Evolutionary conservation across 805 yeast species (phyloP).

Genomic region (Candida sphagnicola): DNA sequence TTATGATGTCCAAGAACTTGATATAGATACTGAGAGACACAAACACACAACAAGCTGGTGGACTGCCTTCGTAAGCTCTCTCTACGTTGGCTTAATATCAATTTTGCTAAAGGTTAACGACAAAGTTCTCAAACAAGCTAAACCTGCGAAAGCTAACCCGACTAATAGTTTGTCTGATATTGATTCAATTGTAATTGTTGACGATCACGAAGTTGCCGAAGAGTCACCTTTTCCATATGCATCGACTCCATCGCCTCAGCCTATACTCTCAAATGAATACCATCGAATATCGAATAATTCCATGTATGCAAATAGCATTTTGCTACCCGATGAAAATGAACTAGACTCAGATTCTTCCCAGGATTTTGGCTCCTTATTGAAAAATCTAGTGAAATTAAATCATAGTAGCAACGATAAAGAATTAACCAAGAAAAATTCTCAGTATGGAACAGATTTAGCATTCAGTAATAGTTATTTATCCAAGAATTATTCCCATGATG

Average conservation of each 20-base stretch:
- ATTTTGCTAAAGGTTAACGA: not conserved
- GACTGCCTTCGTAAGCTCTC: not conserved
- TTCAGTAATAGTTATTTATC: constrained; percentile 1
- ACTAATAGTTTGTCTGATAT: too few species aligned
- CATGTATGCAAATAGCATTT: constrained; percentile 5
- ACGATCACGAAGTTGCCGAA: not conserved
- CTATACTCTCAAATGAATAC: constrained; percentile 6
- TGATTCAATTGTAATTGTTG: not conserved
- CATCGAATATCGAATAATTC: constrained; percentile 1
- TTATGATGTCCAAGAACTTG: too few species aligned
- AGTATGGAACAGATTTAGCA: constrained; percentile 10
- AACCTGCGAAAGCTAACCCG: too few species aligned
- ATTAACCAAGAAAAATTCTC: not conserved
- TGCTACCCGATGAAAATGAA: constrained; percentile 5
- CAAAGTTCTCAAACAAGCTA: not conserved
- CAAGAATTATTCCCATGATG: not conserved
- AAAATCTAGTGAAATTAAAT: constrained; percentile 1
- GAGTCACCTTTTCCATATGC: not conserved
- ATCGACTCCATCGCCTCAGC: constrained; percentile 1
- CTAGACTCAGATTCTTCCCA: not conserved
- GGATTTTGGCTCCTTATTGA: not conserved
- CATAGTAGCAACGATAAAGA: not conserved
- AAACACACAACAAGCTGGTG: not conserved
- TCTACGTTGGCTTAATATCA: constrained; percentile 1
- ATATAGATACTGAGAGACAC: too few species aligned